Evolutionary conservation across 768 basidiomycete species (phyloP), one percentile per base, ranked within the genome.

Genomic region (Ramaria sp.): DNA sequence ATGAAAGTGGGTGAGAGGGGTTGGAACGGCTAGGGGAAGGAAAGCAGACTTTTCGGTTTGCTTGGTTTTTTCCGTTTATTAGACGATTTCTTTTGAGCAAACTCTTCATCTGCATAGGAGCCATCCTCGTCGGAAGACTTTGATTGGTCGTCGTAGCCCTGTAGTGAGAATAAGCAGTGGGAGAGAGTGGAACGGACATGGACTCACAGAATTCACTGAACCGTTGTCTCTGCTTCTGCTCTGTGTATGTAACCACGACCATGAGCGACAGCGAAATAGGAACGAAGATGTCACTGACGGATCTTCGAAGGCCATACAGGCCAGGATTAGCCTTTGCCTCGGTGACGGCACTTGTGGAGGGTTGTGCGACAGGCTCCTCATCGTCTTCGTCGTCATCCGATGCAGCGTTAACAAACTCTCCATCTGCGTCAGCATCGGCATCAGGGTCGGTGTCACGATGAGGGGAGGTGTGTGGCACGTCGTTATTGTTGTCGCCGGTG

Each of bases 401-500:
- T 24, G 25, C 58, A 43, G 51, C 28, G 55, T 55, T 56, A 3
- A 44, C 57, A 32, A 47, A 43, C 36, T 55, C 53, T 13, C 53
- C 53, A 34, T 55, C 53, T 6, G 53, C 53, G 60, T 77, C 77
- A 50, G 67, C 67, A 52, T 68, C 67, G 50, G 63, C 58, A 52
- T 64, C 66, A 61, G 67, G 65, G 68, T 76, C 74, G 58, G 67
- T 62, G 50, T 58, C 52, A 28, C 48, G 53, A 34, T 58, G 44
- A 39, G 48, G 54, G 20, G 56, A 27, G 53, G 18, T n/a, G 24
- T 39, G 32, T 22, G 28, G 50, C 58, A 72, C 71, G 57, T 73
- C 71, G 58, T 69, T 70, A 69, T 66, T 65, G 43, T 81, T 83
- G 67, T 71, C 71, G 66, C 79, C 68, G 69, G 72, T 73, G 66